Evolutionary conservation across 495 filamentous ascomycete species (phyloP), one percentile per base, ranked within the genome.

Genomic region (Penicillium samsonianum): DNA sequence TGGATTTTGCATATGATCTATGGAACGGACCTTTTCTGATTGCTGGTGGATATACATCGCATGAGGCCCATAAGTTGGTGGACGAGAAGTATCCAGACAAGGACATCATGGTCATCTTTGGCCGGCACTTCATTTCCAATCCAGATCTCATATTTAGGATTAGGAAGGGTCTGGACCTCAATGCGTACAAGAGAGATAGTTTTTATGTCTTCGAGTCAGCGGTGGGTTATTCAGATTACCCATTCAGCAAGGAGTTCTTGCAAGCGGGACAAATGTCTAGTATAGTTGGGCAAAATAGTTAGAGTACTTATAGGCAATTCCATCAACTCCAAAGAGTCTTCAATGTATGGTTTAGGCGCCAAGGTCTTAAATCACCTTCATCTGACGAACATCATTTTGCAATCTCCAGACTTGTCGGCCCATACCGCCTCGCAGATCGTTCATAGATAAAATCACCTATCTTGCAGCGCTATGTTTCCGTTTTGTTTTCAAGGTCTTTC

Each of bases 111-210:
- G 67, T 80, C 12, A 75, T 78, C 0, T 89, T 85, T 67, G 87
- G 87, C 22, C 62, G 83, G 22, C 76, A 75, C 49, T 91, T 85
- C 60, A 84, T 90, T 57, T 75, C 83, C 44, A 90, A 79, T 38
- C 88, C 87, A 2, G 88, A 90, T 65, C 64, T 90, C 41, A 72
- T 78, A 5, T 87, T 80, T 51, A 70, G 84, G 51, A 58, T 90
- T 8, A 63, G 71, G 60, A 66, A 85, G 35, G 82, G 78, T 2
- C 31, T 63, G 46, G 20, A 55, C 26, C 52, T 63, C n/a, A 63
- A 17, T 37, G n/a, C 19, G n/a, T 63, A 63, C 17, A 35, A 63
- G 22, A 40, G 61, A n/a, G 51, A 51, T 2, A 56, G 47, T 0
- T 63, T 63, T 26, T 63, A 63, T 53, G 26, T 28, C 10, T 14